A percentile compares a stretch with the other conserved stretches of the same genome.
Evolutionary conservation across 305 asterid species (phyloP).

Genomic region (Striga hermonthica): DNA sequence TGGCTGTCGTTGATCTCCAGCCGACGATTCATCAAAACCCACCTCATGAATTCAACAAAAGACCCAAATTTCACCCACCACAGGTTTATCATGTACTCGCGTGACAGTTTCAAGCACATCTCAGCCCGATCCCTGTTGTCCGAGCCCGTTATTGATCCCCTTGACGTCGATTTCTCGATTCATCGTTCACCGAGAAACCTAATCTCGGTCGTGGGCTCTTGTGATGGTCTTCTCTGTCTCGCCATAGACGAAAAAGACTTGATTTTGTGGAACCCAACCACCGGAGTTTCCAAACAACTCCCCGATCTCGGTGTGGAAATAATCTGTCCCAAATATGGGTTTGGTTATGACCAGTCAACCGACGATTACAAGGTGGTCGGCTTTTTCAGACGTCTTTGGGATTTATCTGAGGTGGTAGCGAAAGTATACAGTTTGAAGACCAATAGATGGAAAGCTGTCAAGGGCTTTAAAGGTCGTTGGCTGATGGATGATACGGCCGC

Average conservation of each 20-base stretch:
- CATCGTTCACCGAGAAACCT: constrained; percentile 1
- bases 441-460: constrained; percentile 44
- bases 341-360: constrained; percentile 41
- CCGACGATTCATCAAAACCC: constrained; percentile 35
- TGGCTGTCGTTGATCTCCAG: constrained; percentile 44
- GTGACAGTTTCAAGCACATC: constrained; percentile 32
- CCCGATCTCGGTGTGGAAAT: constrained; percentile 31
- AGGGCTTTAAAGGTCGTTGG: constrained; percentile 34
- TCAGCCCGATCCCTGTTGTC: constrained; percentile 36
- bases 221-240: constrained; percentile 49
- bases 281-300: constrained; percentile 34
- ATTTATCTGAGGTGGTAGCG: constrained; percentile 28
- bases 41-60: constrained; percentile 27
- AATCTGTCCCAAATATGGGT: constrained; percentile 35
- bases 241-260: constrained; percentile 21
- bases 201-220: constrained; percentile 47
- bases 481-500: constrained; percentile 36
- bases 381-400: constrained; percentile 22
- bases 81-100: constrained; percentile 35
- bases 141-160: constrained; percentile 28
- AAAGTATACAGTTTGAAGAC: constrained; percentile 44
- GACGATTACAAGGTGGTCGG: constrained; percentile 61
- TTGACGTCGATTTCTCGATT: constrained; percentile 29
- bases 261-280: constrained; percentile 52
- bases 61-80: constrained; percentile 26